Evolutionary conservation across 2,329 filamentous ascomycete genomes (phyloP).

Genomic region (Nemania diffusa): DNA sequence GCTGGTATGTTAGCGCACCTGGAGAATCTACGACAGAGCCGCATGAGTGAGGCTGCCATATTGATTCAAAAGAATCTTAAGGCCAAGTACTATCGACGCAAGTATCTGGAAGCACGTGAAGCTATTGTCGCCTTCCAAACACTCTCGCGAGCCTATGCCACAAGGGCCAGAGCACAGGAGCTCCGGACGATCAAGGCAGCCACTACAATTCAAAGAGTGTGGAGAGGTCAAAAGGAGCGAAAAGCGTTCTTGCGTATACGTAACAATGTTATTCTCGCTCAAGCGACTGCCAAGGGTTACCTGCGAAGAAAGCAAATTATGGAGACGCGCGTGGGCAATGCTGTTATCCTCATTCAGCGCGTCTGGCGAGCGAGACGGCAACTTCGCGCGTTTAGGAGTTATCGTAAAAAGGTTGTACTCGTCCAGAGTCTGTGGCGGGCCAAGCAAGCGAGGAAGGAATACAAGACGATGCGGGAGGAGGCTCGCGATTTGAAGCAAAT

Average conservation of each 20-base stretch:
- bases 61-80: conserved; percentile 99
- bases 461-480: conserved; percentile 93
- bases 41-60: conserved; percentile 91
- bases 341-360: conserved; percentile 88
- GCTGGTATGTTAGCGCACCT: conserved; percentile 98
- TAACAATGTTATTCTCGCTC: conserved; percentile 85
- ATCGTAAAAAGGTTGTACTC: conserved; percentile 87
- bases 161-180: conserved; percentile 81
- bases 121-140: conserved; percentile 85
- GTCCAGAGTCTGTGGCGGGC: conserved; percentile 95
- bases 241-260: conserved; percentile 82
- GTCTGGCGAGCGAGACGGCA: conserved; percentile 86
- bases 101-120: conserved; percentile 86
- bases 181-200: conserved; percentile 85
- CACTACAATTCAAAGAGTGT: conserved; percentile 93
- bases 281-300: conserved; percentile 92
- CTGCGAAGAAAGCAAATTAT: conserved; percentile 90
- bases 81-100: conserved; percentile 93
- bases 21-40: conserved; percentile 89
- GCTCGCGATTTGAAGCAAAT: conserved; percentile 99
- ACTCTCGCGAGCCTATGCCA: conserved; percentile 78
- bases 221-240: conserved; percentile 91
- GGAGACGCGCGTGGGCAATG: conserved; percentile 93
- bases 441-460: conserved; percentile 79
- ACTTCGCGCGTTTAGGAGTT: conserved; percentile 83